These are phyloP conservation scores for Yamadazyma takamatsuzukensis DNA, from an alignment of 805 yeast species.

Conservation along the genomic window DNA sequence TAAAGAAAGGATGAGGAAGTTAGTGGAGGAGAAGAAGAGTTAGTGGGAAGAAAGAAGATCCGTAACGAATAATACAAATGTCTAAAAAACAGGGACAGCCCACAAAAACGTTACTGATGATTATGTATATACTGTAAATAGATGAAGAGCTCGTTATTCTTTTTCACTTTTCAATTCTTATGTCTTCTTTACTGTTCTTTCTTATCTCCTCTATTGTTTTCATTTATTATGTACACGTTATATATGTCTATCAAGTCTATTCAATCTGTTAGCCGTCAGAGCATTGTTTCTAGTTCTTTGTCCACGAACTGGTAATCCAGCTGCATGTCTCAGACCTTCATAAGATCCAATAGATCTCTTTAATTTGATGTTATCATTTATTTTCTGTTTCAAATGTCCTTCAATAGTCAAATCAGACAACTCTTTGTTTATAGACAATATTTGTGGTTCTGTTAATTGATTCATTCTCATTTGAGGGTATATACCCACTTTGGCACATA, in stretches of 20 bases:
- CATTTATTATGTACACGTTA: conserved; percentile 10
- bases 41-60: conserved; percentile 1
- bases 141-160: too few relatives aligned
- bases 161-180: too few relatives aligned
- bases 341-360: conserved; percentile 82
- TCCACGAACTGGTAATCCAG: conserved; percentile 67
- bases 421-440: conserved; percentile 83
- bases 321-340: conserved; percentile 84
- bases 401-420: conserved; percentile 80
- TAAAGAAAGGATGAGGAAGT: conserved; percentile 26
- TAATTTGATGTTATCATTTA: conserved; percentile 71
- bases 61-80: background rate
- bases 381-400: conserved; percentile 68
- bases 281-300: conserved; percentile 92
- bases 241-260: conserved; percentile 60
- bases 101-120: too few relatives aligned
- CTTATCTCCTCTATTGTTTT: too few relatives aligned
- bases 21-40: conserved; percentile 17
- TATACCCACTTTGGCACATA: conserved; percentile 85
- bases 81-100: background rate
- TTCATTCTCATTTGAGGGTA: conserved; percentile 95
- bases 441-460: conserved; percentile 83
- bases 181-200: too few relatives aligned
- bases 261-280: conserved; percentile 81
- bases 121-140: conserved; percentile 1